Base-by-base conservation (phyloP, 768 basidiomycete genomes). In the Pleurotus pulmonarius region DNA sequence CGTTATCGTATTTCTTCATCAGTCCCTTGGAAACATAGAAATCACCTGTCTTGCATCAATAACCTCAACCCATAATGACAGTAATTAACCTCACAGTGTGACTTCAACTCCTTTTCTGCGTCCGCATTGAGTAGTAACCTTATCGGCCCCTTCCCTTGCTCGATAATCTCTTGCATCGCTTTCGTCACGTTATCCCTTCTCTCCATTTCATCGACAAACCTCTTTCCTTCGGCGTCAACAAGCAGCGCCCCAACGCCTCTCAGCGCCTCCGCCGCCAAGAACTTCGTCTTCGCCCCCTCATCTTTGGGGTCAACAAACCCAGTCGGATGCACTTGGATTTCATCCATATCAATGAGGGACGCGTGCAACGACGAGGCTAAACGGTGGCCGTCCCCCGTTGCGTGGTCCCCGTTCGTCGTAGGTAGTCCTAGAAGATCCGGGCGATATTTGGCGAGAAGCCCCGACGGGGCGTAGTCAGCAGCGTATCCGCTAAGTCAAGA, bases 251-350 rank as follows among this genome's bases (percentile, higher is more conserved):
- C 89, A 41, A 85, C 87, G 57, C 89, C 90, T 64, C 89, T 82
- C n/a, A 91, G 79, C 38, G 89, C 90, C 72, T 90, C 88, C 3
- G 88, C 88, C 40, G 89, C 88, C 55, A 90, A 76, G 79, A 90
- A 90, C 71, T 89, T 89, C 61, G 87, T 86, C 69, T 83, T 83
- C 15, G 85, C 81, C 2, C 73, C 64, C 4, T 86, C 84, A 44
- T 89, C 84, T 29, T 83, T 85, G 58, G 88, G 89, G 73, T 92
- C 90, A 39, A 91, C 85, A 37, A 92, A 82, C 67, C 89, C 90
- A 5, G 87, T 89, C 5, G 85, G 86, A 64, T 87, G 67, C 11
- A 68, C 67, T 57, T 68, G 67, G 2, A 68, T 58, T 26, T 64
- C 64, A 18, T 60, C 57, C 60, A 67, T 65, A 54, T 68, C 67